phyloP scores from a whole-genome alignment of 306 rosid genomes.

The Senna tora region DNA sequence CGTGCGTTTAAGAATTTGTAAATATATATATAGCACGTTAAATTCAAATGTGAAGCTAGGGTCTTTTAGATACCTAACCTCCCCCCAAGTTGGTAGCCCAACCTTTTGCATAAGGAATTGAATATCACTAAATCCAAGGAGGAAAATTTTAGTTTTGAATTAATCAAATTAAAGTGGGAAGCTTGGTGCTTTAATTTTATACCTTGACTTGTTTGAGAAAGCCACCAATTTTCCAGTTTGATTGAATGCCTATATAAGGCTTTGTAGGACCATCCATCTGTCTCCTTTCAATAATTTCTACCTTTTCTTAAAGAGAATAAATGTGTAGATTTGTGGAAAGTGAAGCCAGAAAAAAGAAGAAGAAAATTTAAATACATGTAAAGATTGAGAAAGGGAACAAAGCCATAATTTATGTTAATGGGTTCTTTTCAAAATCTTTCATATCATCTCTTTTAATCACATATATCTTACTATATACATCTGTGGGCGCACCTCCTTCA shows the following conservation, averaged over 20 bases:
- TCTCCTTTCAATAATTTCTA: constrained; percentile 57
- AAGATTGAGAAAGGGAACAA: constrained; percentile 65
- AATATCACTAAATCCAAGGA: constrained; percentile 24
- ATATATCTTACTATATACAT: constrained; percentile 45
- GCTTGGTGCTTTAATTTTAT: constrained; percentile 45
- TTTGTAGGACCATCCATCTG: constrained; percentile 55
- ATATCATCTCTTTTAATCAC: constrained; percentile 65
- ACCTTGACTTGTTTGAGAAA: constrained; percentile 54
- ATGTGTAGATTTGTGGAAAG: constrained; percentile 68
- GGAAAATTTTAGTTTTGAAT: constrained; percentile 16
- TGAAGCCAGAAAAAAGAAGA: constrained; percentile 38
- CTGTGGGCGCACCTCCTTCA: constrained; percentile 64
- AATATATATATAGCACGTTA: too few relatives aligned
- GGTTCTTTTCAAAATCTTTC: constrained; percentile 86
- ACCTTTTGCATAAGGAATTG: constrained; percentile 2
- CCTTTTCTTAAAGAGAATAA: constrained; percentile 78
- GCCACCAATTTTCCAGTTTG: constrained; percentile 56
- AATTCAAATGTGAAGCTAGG: not conserved
- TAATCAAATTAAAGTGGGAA: constrained; percentile 54
- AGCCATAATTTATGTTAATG: constrained; percentile 70
- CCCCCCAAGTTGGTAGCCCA: constrained; percentile 31
- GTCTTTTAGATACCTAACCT: constrained; percentile 23
- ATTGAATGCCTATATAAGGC: constrained; percentile 55
- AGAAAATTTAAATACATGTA: constrained; percentile 51
- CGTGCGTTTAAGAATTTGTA: too few relatives aligned